These are phyloP conservation scores for Diaporthe caulivora DNA, from an alignment of 2,329 filamentous ascomycete species.

Conservation along the genomic window DNA sequence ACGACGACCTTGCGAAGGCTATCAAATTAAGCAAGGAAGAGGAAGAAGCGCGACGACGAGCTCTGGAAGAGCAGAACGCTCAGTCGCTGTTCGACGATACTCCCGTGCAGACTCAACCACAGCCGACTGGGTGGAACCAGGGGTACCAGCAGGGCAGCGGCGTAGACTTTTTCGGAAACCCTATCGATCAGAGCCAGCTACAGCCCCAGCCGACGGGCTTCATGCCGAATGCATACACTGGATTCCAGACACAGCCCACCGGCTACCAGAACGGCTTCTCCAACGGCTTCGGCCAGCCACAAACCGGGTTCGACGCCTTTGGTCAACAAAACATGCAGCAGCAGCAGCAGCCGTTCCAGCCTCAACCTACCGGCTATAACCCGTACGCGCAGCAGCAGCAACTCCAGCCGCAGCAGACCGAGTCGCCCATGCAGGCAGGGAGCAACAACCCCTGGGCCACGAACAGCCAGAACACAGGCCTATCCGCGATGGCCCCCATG, in stretches of 20 bases:
- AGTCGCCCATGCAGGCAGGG: conserved; percentile 77
- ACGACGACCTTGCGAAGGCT: conserved; percentile 93
- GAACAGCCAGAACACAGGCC: conserved; percentile 66
- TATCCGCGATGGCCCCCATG: conserved; percentile 79
- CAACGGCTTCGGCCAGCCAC: conserved; percentile 77
- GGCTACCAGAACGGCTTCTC: conserved; percentile 73
- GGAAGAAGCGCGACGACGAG: conserved; percentile 87
- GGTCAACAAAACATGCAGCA: conserved; percentile 60
- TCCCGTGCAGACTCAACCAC: conserved; percentile 74
- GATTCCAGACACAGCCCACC: conserved; percentile 62
- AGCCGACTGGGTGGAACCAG: conserved; percentile 92
- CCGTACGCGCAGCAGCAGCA: conserved; percentile 61
- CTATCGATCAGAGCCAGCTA: conserved; percentile 81
- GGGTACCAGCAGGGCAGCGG: conserved; percentile 97
- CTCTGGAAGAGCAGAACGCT: conserved; percentile 88
- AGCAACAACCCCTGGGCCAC: conserved; percentile 96
- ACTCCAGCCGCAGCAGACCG: conserved; percentile 65
- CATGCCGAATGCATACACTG: conserved; percentile 68
- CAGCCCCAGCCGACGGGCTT: conserved; percentile 86
- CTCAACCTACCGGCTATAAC: conserved; percentile 67
- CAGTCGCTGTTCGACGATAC: conserved; percentile 90
- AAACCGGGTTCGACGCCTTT: conserved; percentile 79
- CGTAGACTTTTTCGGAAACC: conserved; percentile 98
- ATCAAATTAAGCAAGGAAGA: conserved; percentile 96
- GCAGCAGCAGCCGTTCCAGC: conserved; percentile 54